Evolutionary conservation across 1,139 yeast species (phyloP).

Genomic region (Yamadazyma membranifaciens): DNA sequence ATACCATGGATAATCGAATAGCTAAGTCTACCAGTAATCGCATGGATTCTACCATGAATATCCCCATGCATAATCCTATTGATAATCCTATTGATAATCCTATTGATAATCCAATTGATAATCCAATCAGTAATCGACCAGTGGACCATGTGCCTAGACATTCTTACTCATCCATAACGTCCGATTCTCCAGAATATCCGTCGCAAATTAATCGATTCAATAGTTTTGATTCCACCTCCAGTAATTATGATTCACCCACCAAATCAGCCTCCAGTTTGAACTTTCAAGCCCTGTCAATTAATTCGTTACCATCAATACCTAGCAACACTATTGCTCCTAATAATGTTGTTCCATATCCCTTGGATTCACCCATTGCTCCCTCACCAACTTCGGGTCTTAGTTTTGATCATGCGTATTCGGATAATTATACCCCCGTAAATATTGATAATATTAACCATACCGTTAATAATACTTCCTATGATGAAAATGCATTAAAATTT

Average conservation of each 20-base stretch:
- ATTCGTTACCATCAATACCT: constrained; percentile 11
- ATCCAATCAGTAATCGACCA: not conserved
- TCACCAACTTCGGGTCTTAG: constrained; percentile 14
- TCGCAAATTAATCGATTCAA: not conserved
- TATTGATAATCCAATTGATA: not conserved
- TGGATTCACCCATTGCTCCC: constrained; percentile 19
- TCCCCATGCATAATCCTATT: not conserved
- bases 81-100: not conserved
- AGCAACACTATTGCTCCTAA: not conserved
- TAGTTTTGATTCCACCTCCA: constrained; percentile 5
- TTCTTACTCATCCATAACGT: not conserved
- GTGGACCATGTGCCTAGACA: not conserved
- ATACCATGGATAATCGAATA: not conserved
- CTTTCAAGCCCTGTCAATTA: constrained; percentile 5
- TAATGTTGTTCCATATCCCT: constrained; percentile 18
- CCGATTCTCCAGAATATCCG: not conserved
- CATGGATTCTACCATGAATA: not conserved
- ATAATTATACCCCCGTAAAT: constrained; percentile 5
- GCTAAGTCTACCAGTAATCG: constrained; percentile 1
- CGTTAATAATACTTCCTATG: not conserved
- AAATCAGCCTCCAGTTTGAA: constrained; percentile 5
- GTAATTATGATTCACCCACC: constrained; percentile 8
- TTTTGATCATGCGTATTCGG: constrained; percentile 5
- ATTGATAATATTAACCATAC: constrained; percentile 1
- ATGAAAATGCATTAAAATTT: not conserved